These are phyloP conservation scores for Apium graveolens DNA, from an alignment of 129 eudicot species.

Conservation along the genomic window DNA sequence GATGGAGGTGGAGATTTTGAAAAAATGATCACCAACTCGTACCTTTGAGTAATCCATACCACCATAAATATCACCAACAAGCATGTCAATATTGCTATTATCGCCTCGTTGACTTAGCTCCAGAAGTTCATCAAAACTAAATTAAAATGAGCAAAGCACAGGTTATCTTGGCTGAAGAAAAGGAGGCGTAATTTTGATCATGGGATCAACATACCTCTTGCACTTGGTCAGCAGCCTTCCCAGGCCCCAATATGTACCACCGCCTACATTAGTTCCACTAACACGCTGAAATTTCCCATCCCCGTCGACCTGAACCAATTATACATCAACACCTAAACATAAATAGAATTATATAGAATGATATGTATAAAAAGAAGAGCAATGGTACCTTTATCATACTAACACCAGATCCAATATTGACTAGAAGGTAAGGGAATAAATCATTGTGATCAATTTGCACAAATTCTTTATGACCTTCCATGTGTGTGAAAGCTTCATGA, in stretches of 20 bases:
- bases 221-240: conserved; percentile 89
- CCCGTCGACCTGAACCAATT: conserved; percentile 73
- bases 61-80: conserved; percentile 96
- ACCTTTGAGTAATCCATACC: conserved; percentile 98
- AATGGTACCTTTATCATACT: conserved; percentile 83
- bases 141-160: conserved; percentile 1
- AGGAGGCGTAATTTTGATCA: conserved; percentile 8
- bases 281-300: conserved; percentile 90
- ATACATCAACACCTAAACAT: neutral
- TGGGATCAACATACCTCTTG: conserved; percentile 56
- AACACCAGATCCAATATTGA: conserved; percentile 96
- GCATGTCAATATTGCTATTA: conserved; percentile 88
- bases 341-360: neutral
- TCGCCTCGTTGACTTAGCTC: conserved; percentile 96
- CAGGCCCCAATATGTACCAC: conserved; percentile 98
- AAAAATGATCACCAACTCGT: neutral
- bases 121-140: conserved; percentile 83
- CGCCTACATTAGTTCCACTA: conserved; percentile 99
- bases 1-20: neutral
- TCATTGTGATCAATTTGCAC: conserved; percentile 95
- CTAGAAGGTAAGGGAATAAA: conserved; percentile 87
- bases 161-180: conserved; percentile 2
- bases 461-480: conserved; percentile 91
- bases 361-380: neutral
- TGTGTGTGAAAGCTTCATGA: conserved; percentile 97